Evolutionary conservation across 805 yeast species (phyloP).

Genomic region (Candida nitratophila): DNA sequence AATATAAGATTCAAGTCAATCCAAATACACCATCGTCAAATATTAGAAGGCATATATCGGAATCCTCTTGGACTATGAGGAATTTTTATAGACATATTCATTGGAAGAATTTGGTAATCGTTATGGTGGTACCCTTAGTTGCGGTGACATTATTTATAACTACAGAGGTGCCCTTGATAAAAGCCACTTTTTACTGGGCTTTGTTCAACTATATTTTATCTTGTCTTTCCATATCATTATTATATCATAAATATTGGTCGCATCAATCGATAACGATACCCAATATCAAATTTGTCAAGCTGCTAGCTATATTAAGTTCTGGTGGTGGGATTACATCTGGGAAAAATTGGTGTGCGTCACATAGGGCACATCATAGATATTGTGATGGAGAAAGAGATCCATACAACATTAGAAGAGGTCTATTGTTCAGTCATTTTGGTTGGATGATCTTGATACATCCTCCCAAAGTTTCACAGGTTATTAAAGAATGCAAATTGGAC

Average conservation of each 20-base stretch:
- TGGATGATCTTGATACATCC: conserved; percentile 74
- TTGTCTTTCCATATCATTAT: conserved; percentile 71
- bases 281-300: conserved; percentile 34
- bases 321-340: conserved; percentile 74
- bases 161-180: conserved; percentile 7
- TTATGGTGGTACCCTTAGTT: conserved; percentile 46
- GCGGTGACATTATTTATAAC: conserved; percentile 10
- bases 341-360: conserved; percentile 75
- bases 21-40: conserved; percentile 9
- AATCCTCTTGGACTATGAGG: conserved; percentile 65
- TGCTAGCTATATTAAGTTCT: conserved; percentile 55
- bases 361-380: conserved; percentile 84
- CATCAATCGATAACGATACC: conserved; percentile 47
- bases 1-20: not conserved
- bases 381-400: conserved; percentile 90
- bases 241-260: conserved; percentile 76
- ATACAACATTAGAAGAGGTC: conserved; percentile 73
- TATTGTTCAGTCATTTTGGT: conserved; percentile 79
- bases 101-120: conserved; percentile 61
- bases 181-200: conserved; percentile 41
- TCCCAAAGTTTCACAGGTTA: conserved; percentile 39
- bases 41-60: conserved; percentile 47
- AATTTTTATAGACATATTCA: conserved; percentile 71
- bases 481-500: conserved; percentile 39
- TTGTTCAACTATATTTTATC: conserved; percentile 50